Evolutionary conservation across 495 filamentous ascomycete species (phyloP), one percentile per base, ranked within the genome.

Genomic region (Hypoxylon subgilvum): DNA sequence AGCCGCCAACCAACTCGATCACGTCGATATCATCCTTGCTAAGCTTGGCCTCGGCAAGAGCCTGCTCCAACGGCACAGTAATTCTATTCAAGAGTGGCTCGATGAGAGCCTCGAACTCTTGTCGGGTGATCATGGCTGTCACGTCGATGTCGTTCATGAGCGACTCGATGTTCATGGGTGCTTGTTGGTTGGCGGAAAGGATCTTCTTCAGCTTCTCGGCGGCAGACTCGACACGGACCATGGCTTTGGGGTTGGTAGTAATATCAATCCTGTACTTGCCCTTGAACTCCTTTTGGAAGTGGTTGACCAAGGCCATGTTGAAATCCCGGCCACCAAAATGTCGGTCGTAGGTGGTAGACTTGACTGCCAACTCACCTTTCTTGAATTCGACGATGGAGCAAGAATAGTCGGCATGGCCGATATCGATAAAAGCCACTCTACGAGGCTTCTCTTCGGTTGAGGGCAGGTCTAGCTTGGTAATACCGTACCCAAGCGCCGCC

Each of bases 191-290:
- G 65, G 94, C 94, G 10, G 95, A 97, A 50, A 99, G 82, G 47
- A 99, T 87, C 84, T 97, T 97, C 91, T 99, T 99, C 69, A 96
- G 72, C 84, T 96, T 97, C 82, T 99, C 94, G 42, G 90, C 89
- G 39, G 88, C 92, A 47, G 91, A 86, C 10, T 88, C 77, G 66
- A 96, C 89, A 69, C 94, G 90, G 53, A 90, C 82, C 74, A 87
- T 83, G 48, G 92, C 94, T 82, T 97, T 96, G 56, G 84, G 79
- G 79, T 97, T 91, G 54, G 83, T 85, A 65, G 86, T 81, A 79
- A 99, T 91, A 72, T 96, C 88, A 56, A 94, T 86, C 82, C 87
- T 91, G 80, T 89, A 92, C 74, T 92, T 89, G 77, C 91, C 88
- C 76, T 89, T 89, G 80, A 97, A 97, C 73, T 97, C 95, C 66